Evolutionary conservation across 768 basidiomycete species (phyloP).

Genomic region (Boletus huronensis): DNA sequence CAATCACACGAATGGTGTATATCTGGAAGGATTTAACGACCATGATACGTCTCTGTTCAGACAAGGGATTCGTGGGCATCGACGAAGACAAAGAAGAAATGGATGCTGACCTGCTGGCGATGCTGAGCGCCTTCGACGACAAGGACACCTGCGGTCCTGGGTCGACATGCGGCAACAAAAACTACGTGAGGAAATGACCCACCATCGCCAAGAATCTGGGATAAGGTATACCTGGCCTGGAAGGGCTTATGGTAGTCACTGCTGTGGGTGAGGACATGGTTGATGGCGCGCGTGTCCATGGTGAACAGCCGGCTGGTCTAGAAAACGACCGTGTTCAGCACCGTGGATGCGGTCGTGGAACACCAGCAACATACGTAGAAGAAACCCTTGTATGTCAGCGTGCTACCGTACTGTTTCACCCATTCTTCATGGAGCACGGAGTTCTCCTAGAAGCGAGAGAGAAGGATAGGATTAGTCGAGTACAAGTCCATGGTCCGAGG

Average conservation of each 20-base stretch:
- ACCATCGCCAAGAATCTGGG: constrained; percentile 4
- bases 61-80: neutral
- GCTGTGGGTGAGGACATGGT: constrained; percentile 54
- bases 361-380: constrained; percentile 1
- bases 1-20: neutral
- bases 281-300: constrained; percentile 57
- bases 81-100: neutral
- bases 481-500: neutral
- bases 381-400: constrained; percentile 9
- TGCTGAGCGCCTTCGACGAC: constrained; percentile 40
- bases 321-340: neutral
- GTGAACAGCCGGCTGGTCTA: constrained; percentile 47
- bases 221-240: neutral
- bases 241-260: constrained; percentile 48
- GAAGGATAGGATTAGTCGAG: neutral
- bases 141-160: constrained; percentile 40
- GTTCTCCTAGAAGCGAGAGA: constrained; percentile 1
- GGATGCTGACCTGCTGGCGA: constrained; percentile 34
- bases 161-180: neutral
- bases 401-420: constrained; percentile 13
- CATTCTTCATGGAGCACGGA: constrained; percentile 12
- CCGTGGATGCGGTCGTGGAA: no score
- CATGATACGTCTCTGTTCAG: constrained; percentile 32
- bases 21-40: constrained; percentile 4
- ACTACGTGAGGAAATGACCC: neutral